Conservation (phyloP, 257 asterid genomes). For the Solanum pinnatisectum region DNA sequence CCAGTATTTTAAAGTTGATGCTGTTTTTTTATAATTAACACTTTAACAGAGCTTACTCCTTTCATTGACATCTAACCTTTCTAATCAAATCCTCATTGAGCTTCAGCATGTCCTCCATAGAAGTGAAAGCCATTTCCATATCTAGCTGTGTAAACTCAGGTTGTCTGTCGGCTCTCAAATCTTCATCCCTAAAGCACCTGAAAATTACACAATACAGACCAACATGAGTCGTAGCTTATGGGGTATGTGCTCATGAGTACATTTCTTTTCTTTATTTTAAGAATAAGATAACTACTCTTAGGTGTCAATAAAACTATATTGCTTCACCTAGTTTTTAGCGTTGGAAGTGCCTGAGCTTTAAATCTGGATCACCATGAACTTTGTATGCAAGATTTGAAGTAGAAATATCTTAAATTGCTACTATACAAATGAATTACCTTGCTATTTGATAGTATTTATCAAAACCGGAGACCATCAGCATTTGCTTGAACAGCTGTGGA, state of each 20-base stretch:
- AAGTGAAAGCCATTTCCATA: conserved; percentile 94
- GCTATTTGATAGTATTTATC: conserved; percentile 93
- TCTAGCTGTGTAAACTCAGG: conserved; percentile 98
- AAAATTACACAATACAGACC: background rate
- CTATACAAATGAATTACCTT: conserved; percentile 36
- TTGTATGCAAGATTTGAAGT: background rate
- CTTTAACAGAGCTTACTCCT: background rate
- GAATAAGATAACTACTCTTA: background rate
- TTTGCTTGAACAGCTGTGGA: conserved; percentile 99
- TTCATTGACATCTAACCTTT: conserved; percentile 38
- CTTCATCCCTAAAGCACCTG: conserved; percentile 98
- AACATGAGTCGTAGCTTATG: background rate
- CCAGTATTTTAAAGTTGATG: background rate
- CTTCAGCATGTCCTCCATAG: conserved; percentile 87
- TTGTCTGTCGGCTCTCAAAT: conserved; percentile 97
- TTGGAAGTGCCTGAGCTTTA: background rate
- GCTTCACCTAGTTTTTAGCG: background rate
- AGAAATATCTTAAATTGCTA: background rate
- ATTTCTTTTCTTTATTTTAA: background rate
- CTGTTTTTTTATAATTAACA: background rate
- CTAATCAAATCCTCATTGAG: conserved; percentile 95
- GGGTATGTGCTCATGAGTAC: background rate
- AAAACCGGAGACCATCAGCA: conserved; percentile 98
- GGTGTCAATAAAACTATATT: background rate
- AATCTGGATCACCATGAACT: background rate